A percentile compares a stretch with the other conserved stretches of the same genome.
Evolutionary conservation across 2,329 filamentous ascomycete genomes (phyloP).

Genomic region (Davidsoniella neocaledoniae): DNA sequence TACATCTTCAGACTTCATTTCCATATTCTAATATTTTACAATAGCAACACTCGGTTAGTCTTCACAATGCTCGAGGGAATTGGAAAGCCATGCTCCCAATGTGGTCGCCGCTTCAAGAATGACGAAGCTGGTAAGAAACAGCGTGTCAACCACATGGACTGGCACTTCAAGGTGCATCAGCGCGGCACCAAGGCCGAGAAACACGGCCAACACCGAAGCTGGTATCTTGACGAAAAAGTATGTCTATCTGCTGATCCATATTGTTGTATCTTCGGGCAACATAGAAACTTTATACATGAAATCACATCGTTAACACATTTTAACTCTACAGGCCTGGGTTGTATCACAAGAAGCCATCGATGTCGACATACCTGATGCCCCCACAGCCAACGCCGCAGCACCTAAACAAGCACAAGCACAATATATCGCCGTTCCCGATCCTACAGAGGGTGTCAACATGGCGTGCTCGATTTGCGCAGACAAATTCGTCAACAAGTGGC

Average conservation of each 20-base stretch:
- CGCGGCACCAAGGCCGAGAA: conserved; percentile 74
- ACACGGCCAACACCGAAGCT: conserved; percentile 76
- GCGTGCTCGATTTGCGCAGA: conserved; percentile 92
- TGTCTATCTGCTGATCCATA: conserved; percentile 18
- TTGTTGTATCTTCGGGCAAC: neutral
- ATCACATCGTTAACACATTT: conserved; percentile 16
- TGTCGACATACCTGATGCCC: conserved; percentile 28
- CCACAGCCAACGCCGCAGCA: conserved; percentile 23
- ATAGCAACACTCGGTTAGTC: conserved; percentile 38
- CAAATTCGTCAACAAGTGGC: conserved; percentile 81
- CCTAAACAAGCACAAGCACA: conserved; percentile 39
- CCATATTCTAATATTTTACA: neutral
- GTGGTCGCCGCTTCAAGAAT: conserved; percentile 68
- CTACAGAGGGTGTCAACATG: conserved; percentile 54
- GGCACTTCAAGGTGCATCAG: conserved; percentile 92
- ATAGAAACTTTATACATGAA: neutral
- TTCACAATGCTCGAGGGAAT: conserved; percentile 61
- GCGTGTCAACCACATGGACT: conserved; percentile 89
- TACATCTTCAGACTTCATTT: neutral
- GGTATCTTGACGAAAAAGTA: conserved; percentile 83
- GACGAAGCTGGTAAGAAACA: conserved; percentile 64
- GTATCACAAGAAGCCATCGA: conserved; percentile 68
- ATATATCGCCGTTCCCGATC: conserved; percentile 73
- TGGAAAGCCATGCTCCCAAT: conserved; percentile 78
- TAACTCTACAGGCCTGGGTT: conserved; percentile 59